These are phyloP conservation scores for Aspergillus intermedius DNA, from an alignment of 2,329 filamentous ascomycete genomes.

Conservation along the genomic window DNA sequence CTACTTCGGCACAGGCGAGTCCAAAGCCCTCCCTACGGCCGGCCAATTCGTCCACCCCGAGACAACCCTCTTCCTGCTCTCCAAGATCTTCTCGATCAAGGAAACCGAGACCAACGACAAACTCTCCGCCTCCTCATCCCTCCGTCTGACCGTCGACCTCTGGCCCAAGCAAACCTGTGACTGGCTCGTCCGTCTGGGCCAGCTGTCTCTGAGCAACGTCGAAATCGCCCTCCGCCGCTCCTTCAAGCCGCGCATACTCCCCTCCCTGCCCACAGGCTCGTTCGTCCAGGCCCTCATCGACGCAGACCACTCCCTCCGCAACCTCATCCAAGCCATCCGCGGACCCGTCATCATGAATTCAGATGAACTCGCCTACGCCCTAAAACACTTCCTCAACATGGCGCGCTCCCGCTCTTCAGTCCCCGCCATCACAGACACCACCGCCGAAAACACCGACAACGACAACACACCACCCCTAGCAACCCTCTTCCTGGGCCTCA, in stretches of 20 bases:
- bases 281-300: constrained; percentile 35
- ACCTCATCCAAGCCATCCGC: constrained; percentile 32
- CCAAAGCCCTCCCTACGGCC: constrained; percentile 16
- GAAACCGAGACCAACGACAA: constrained; percentile 16
- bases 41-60: constrained; percentile 30
- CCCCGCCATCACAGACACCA: constrained; percentile 25
- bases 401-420: constrained; percentile 30
- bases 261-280: constrained; percentile 31
- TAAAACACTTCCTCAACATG: constrained; percentile 35
- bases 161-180: constrained; percentile 34
- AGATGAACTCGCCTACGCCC: constrained; percentile 34
- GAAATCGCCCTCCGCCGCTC: constrained; percentile 33
- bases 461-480: constrained; percentile 15
- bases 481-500: constrained; percentile 31
- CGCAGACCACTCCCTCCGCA: constrained; percentile 32
- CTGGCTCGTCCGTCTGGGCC: constrained; percentile 36
- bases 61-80: constrained; percentile 31
- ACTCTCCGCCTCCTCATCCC: constrained; percentile 18
- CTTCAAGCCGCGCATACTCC: constrained; percentile 29
- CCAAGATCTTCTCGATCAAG: constrained; percentile 31
- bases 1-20: constrained; percentile 21
- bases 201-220: constrained; percentile 34
- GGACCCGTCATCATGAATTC: constrained; percentile 29
- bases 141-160: constrained; percentile 26
- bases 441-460: constrained; percentile 15